Percentiles rank a stretch among this genome's conserved stretches.
Conservation (phyloP, 116 monocot species). For the Phalaenopsis hybrid region DNA sequence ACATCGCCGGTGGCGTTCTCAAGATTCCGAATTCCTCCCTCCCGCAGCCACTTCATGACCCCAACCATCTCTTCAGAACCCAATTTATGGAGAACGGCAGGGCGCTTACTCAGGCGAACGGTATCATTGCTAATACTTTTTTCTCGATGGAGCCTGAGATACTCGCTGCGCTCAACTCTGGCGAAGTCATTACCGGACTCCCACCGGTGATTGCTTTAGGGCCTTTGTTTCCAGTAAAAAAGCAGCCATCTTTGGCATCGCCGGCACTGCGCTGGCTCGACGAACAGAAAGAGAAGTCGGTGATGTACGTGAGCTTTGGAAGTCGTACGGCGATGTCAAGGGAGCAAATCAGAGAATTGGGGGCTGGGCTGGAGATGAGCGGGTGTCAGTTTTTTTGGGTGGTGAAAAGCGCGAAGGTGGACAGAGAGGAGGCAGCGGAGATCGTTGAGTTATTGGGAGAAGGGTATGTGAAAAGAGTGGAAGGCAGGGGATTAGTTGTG, state of each 20-base stretch:
- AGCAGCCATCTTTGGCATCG: background rate
- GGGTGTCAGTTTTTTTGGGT: slow-evolving; percentile 41
- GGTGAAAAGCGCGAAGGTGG: slow-evolving; percentile 33
- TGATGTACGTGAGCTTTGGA: slow-evolving; percentile 43
- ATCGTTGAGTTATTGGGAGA: slow-evolving; percentile 20
- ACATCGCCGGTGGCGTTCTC: slow-evolving; percentile 25
- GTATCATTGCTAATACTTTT: slow-evolving; percentile 48
- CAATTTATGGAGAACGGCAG: slow-evolving; percentile 27
- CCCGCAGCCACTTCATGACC: slow-evolving; percentile 29
- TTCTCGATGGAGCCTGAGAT: slow-evolving; percentile 26
- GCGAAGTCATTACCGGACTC: slow-evolving; percentile 23
- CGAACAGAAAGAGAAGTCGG: slow-evolving; percentile 32
- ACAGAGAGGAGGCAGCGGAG: slow-evolving; percentile 27
- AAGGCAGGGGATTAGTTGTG: slow-evolving; percentile 21
- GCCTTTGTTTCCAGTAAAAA: slow-evolving; percentile 13
- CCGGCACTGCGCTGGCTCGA: slow-evolving; percentile 27
- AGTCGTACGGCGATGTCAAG: slow-evolving; percentile 30
- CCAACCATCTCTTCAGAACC: slow-evolving; percentile 24
- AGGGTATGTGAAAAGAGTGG: slow-evolving; percentile 20
- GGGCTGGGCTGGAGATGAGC: slow-evolving; percentile 31
- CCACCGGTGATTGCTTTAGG: slow-evolving; percentile 40
- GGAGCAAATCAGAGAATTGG: slow-evolving; percentile 31
- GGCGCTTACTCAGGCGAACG: slow-evolving; percentile 10
- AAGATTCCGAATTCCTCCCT: slow-evolving; percentile 18
- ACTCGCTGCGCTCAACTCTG: slow-evolving; percentile 24